These are phyloP conservation scores for Pseudogymnoascus destructans DNA, from an alignment of 2,329 filamentous ascomycete species.

Conservation along the genomic window DNA sequence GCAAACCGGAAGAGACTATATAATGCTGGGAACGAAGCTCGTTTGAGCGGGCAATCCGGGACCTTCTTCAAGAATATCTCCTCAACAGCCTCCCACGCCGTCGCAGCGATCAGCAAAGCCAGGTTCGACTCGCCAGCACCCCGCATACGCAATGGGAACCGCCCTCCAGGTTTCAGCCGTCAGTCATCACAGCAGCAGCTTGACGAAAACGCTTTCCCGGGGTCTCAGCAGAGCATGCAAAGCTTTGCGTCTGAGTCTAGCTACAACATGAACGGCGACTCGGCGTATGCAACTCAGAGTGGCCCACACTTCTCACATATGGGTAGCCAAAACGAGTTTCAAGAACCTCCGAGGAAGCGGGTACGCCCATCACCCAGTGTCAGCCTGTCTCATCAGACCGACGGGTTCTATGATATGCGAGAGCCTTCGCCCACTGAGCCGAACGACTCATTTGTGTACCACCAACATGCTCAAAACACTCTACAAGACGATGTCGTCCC, in stretches of 20 bases:
- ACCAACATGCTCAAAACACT: constrained; percentile 34
- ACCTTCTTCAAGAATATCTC: constrained; percentile 98
- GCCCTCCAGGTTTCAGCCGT: constrained; percentile 56
- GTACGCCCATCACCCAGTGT: constrained; percentile 45
- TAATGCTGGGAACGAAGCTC: constrained; percentile 57
- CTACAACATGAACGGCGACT: constrained; percentile 50
- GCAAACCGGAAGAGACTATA: constrained; percentile 88
- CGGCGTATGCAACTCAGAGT: constrained; percentile 51
- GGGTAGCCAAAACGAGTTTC: constrained; percentile 33
- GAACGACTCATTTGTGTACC: constrained; percentile 64
- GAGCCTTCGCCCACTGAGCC: constrained; percentile 62
- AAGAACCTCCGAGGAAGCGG: constrained; percentile 74
- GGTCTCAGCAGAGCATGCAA: constrained; percentile 70
- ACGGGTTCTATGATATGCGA: constrained; percentile 41
- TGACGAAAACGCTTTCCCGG: constrained; percentile 43
- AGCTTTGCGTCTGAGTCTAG: constrained; percentile 63
- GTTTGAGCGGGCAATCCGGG: constrained; percentile 54
- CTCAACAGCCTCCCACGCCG: constrained; percentile 78
- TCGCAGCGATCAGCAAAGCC: constrained; percentile 93
- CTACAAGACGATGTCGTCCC: constrained; percentile 39
- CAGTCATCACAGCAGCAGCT: constrained; percentile 56
- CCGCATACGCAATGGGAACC: constrained; percentile 46
- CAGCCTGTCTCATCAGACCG: constrained; percentile 27
- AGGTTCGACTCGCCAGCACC: constrained; percentile 79
- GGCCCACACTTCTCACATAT: constrained; percentile 26